Base-by-base conservation (phyloP, 129 eudicot species). In the Logfia minima region DNA sequence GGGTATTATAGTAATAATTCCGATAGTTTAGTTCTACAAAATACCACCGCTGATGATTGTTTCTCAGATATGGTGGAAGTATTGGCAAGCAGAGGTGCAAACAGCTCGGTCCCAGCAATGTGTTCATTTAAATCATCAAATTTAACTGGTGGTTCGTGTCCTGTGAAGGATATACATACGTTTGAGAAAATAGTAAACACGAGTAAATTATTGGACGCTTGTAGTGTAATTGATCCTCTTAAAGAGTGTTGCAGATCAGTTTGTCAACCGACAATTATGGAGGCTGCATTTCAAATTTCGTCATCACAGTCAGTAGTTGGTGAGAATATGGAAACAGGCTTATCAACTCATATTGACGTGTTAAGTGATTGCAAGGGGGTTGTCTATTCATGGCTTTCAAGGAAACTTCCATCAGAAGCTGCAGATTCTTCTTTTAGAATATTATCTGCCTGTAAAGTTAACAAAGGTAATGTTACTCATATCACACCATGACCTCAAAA, bases 201-300 rank as follows among this genome's bases (percentile, higher is more conserved):
- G 1, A 90, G 91, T 81, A 91, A 89, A 69, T 78, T 93, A 77
- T 70, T 93, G 82, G 96, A 89, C 16, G 87, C 98, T 80, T 93
- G 98, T 78, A 90, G 91, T 73, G 83, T 83, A 13, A 86, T 93
- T 22, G 98, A 93, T 82, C 96, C 89, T 65, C 91, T 90, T 9
- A 93, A 93, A 72, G 98, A 93, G 77, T 93, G 98, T 75, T 93
- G 98, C 77, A 85, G 97, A 75, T 86, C 92, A 8, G 80, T 79
- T 80, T 93, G 98, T 58, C 96, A 90, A 75, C 91, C 96, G 35
- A 92, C 89, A n/a, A 81, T 93, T 77, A 83, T 82, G 87, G 98
- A 89, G 78, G 96, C 98, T 83, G 93, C 98, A 45, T 87, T 89
- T 87, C 84, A 81, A 68, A 72, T 90, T 22, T 88, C 92, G 0